phyloP scores from a whole-genome alignment of 441 rosid genomes.

The Eutrema salsugineum region DNA sequence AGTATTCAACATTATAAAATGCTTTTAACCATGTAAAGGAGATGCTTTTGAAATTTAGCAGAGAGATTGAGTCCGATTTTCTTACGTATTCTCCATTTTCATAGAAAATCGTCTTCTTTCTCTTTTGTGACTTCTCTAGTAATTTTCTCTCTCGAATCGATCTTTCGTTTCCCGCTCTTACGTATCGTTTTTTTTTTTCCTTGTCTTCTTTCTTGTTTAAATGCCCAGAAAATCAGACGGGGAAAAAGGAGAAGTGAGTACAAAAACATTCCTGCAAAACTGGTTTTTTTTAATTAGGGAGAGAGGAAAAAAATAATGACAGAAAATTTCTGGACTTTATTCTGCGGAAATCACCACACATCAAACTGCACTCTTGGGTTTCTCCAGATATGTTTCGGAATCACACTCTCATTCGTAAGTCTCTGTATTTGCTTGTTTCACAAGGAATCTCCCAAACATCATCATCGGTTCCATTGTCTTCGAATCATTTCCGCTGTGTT shows the following conservation, averaged over 20 bases:
- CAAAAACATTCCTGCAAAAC: neutral
- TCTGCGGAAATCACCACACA: slow-evolving; percentile 59
- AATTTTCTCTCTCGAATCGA: neutral
- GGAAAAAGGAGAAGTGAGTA: neutral
- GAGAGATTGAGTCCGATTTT: neutral
- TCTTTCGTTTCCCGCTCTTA: slow-evolving; percentile 5
- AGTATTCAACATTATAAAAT: neutral
- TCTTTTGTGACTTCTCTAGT: neutral
- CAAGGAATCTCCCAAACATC: slow-evolving; percentile 42
- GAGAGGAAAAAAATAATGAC: slow-evolving; percentile 17
- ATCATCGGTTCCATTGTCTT: slow-evolving; percentile 32
- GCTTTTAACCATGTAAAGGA: neutral
- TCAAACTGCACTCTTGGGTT: slow-evolving; percentile 51
- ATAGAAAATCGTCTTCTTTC: neutral
- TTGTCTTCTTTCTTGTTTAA: neutral
- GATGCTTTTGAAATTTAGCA: neutral
- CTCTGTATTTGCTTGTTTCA: slow-evolving; percentile 44
- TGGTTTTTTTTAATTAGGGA: neutral
- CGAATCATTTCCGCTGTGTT: slow-evolving; percentile 53
- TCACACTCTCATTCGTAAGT: slow-evolving; percentile 43
- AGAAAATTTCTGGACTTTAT: slow-evolving; percentile 46
- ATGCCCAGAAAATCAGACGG: neutral
- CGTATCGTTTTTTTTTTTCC: no score
- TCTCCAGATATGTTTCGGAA: slow-evolving; percentile 49
- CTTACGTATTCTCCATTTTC: neutral